Conservation (phyloP, 2,329 filamentous ascomycete species). For the Fusarium heterosporum region DNA sequence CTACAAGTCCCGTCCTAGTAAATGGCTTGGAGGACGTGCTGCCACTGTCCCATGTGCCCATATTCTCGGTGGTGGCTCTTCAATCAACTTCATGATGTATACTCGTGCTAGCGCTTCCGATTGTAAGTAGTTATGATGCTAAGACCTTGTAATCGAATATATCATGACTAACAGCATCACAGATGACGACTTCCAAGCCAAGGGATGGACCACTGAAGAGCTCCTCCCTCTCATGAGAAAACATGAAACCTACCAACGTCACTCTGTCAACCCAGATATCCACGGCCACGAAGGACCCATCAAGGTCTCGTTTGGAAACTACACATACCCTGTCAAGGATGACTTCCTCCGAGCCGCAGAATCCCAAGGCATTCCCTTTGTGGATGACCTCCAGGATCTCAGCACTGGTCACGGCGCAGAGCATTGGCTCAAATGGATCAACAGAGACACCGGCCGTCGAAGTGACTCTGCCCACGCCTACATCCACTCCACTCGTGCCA, state of each 20-base stretch:
- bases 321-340: constrained; percentile 84
- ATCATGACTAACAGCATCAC: not conserved
- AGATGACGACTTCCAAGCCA: constrained; percentile 78
- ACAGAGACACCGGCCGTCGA: constrained; percentile 69
- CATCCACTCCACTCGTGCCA: constrained; percentile 78
- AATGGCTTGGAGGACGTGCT: constrained; percentile 76
- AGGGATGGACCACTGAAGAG: constrained; percentile 83
- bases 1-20: constrained; percentile 80
- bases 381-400: constrained; percentile 82
- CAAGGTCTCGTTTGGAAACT: constrained; percentile 84
- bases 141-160: not conserved
- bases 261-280: constrained; percentile 71
- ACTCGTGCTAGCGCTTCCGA: constrained; percentile 48
- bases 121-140: not conserved
- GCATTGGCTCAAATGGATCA: constrained; percentile 90
- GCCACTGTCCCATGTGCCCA: constrained; percentile 82
- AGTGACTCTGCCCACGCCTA: constrained; percentile 83
- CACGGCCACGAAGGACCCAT: constrained; percentile 85
- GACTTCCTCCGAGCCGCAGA: constrained; percentile 81
- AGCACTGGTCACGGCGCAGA: constrained; percentile 77
- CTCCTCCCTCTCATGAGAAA: constrained; percentile 82
- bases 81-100: constrained; percentile 80
- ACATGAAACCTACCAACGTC: constrained; percentile 80
- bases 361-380: constrained; percentile 77
- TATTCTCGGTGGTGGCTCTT: constrained; percentile 77